A percentile compares a stretch with the other conserved stretches of the same genome.
Evolutionary conservation across 78 protist genomes (phyloP).

Genomic region (Ministeria vibrans): DNA sequence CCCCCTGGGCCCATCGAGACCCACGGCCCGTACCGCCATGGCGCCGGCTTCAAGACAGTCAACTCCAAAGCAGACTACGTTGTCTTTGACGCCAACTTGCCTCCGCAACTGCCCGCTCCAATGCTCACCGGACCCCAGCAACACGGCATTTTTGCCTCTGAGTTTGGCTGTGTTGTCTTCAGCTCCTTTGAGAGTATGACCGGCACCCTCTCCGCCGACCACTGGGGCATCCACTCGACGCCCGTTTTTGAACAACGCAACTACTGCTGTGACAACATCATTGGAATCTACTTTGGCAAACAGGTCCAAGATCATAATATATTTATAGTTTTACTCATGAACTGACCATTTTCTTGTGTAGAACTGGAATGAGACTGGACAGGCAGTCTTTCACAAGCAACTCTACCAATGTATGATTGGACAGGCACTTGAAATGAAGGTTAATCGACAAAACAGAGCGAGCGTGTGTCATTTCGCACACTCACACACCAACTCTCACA

Average conservation of each 20-base stretch:
- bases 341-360: background rate
- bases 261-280: slow-evolving; percentile 33
- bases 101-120: background rate
- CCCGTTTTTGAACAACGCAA: slow-evolving; percentile 24
- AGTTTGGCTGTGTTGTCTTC: slow-evolving; percentile 27
- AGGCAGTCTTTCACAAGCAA: slow-evolving; percentile 15
- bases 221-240: slow-evolving; percentile 17
- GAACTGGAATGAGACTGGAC: slow-evolving; percentile 8
- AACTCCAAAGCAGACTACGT: background rate
- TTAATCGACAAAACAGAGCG: too few relatives aligned
- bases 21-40: slow-evolving; percentile 41
- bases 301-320: background rate
- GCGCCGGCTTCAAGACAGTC: slow-evolving; percentile 11
- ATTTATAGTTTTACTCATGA: background rate
- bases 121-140: background rate
- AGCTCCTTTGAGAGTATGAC: slow-evolving; percentile 38
- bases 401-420: slow-evolving; percentile 35
- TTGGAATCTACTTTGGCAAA: background rate
- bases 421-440: slow-evolving; percentile 29
- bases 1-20: slow-evolving; percentile 14
- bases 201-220: background rate
- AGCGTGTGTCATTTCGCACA: too few relatives aligned
- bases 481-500: too few relatives aligned
- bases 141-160: slow-evolving; percentile 20
- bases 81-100: slow-evolving; percentile 9